A percentile compares a stretch with the other conserved stretches of the same genome.
Conservation (phyloP, 129 eudicot genomes). For the Oenanthe sinensis region DNA sequence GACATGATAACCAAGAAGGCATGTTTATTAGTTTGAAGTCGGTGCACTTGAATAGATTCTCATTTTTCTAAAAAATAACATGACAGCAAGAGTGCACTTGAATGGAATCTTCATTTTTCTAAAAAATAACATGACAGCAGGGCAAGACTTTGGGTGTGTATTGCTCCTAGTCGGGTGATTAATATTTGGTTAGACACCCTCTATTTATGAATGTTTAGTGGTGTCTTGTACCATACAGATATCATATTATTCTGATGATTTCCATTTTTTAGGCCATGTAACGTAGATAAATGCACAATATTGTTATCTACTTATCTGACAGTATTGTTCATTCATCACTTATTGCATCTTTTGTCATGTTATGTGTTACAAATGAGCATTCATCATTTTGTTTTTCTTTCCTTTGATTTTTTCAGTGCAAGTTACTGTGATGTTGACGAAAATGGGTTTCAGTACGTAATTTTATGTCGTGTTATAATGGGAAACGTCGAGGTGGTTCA, state of each 20-base stretch:
- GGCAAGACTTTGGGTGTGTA: too few species aligned
- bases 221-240: not conserved
- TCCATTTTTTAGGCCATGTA: not conserved
- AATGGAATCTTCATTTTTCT: not conserved
- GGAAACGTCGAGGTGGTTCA: conserved; percentile 73
- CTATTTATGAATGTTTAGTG: not conserved
- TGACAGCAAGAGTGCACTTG: too few species aligned
- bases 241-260: not conserved
- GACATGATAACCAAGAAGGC: not conserved
- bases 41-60: not conserved
- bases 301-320: not conserved
- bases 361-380: not conserved
- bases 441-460: conserved; percentile 69
- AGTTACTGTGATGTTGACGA: conserved; percentile 72
- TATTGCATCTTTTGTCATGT: not conserved
- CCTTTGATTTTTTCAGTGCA: conserved; percentile 38
- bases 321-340: not conserved
- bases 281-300: not conserved
- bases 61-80: too few species aligned
- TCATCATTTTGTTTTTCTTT: not conserved
- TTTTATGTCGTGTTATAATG: conserved; percentile 84
- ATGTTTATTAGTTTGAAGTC: not conserved
- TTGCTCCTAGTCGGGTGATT: not conserved
- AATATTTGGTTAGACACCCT: not conserved
- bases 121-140: not conserved